Percentiles rank a stretch among this genome's conserved stretches.
phyloP scores from a whole-genome alignment of 2,329 filamentous ascomycete species.

The Corynespora cassiicola region DNA sequence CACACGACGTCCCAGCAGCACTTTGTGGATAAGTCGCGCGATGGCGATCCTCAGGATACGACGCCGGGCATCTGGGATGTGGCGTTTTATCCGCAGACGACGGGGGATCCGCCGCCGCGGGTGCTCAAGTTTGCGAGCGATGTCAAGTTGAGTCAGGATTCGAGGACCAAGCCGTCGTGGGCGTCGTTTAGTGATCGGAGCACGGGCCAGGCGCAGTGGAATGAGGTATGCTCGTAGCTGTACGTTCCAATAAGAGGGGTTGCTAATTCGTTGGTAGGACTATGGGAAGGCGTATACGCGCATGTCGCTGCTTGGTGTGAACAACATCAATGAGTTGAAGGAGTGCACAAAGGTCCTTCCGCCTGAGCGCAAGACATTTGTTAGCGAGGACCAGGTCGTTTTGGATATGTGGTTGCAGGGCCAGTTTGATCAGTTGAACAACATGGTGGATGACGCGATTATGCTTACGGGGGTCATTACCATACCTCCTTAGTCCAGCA shows the following conservation, averaged over 20 bases:
- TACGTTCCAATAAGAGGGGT: background rate
- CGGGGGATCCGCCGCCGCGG: conserved; percentile 29
- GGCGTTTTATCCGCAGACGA: conserved; percentile 43
- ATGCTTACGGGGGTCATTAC: conserved; percentile 35
- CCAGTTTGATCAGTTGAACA: conserved; percentile 40
- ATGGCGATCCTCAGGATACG: conserved; percentile 44
- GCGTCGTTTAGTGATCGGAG: conserved; percentile 26
- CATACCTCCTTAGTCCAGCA: too few species aligned
- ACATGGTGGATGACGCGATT: conserved; percentile 41
- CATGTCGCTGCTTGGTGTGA: conserved; percentile 62
- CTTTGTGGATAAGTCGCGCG: conserved; percentile 36
- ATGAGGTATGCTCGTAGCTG: conserved; percentile 32
- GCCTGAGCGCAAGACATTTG: conserved; percentile 25
- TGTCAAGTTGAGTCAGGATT: conserved; percentile 40
- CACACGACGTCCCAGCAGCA: conserved; percentile 47
- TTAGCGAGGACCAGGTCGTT: conserved; percentile 32
- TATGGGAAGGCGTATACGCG: conserved; percentile 62
- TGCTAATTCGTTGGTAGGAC: conserved; percentile 36
- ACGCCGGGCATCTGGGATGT: conserved; percentile 48
- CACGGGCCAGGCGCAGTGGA: conserved; percentile 38
- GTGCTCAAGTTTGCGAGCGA: conserved; percentile 47
- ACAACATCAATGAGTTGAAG: conserved; percentile 62
- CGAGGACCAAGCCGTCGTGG: conserved; percentile 42
- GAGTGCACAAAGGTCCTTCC: conserved; percentile 63
- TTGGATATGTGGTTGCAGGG: conserved; percentile 40